Evolutionary conservation across 2,329 filamentous ascomycete species (phyloP).

Genomic region (Tolypocladium endophyticum): DNA sequence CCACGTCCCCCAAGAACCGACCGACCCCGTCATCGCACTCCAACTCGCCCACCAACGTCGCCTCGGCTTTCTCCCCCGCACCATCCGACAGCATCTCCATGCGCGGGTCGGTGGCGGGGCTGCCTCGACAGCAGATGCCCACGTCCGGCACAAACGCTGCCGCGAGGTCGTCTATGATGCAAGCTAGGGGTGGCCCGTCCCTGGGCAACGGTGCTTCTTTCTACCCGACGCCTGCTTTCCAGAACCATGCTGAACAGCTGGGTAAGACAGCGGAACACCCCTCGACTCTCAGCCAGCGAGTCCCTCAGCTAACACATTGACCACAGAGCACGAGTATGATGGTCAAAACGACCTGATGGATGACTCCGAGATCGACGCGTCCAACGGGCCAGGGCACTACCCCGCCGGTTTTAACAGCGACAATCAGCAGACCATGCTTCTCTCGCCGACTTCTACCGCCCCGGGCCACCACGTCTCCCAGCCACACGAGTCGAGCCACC

Average conservation of each 20-base stretch:
- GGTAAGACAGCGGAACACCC: constrained; percentile 52
- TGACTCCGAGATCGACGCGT: constrained; percentile 62
- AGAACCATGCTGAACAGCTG: constrained; percentile 90
- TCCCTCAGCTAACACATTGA: constrained; percentile 7
- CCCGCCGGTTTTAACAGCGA: constrained; percentile 41
- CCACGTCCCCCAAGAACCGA: constrained; percentile 57
- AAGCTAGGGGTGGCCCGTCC: constrained; percentile 23
- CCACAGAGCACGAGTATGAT: constrained; percentile 93
- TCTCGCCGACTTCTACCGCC: constrained; percentile 29
- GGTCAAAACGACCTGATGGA: constrained; percentile 83
- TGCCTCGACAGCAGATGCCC: constrained; percentile 21
- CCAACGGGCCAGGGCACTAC: constrained; percentile 56
- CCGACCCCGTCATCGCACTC: constrained; percentile 74
- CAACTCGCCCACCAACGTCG: constrained; percentile 42
- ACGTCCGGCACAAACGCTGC: constrained; percentile 13
- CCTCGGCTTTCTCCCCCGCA: constrained; percentile 30
- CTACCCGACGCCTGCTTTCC: constrained; percentile 74
- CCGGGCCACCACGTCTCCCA: constrained; percentile 18
- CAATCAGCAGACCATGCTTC: constrained; percentile 29
- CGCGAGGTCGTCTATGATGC: constrained; percentile 23
- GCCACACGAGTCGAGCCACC: constrained; percentile 26
- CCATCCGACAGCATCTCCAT: constrained; percentile 38
- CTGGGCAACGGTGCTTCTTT: constrained; percentile 40
- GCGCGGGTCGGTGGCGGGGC: constrained; percentile 24
- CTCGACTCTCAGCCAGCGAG: neutral